Percentiles rank a stretch among this genome's conserved stretches.
Conservation (phyloP, 1,139 yeast species). For the Taphrina communis region DNA sequence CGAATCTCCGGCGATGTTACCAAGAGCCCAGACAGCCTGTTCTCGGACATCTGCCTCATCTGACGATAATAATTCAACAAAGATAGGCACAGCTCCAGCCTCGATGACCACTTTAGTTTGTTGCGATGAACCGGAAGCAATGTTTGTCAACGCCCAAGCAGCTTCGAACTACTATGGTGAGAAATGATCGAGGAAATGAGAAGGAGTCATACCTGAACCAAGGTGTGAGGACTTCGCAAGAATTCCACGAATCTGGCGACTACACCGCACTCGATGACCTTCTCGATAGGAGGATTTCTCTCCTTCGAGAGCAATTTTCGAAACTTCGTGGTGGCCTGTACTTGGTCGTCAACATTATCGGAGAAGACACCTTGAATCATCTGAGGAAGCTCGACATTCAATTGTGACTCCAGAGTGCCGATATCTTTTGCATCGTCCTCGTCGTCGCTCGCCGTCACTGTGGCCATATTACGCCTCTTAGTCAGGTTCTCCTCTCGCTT, state of each 20-base stretch:
- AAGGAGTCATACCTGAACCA: conserved; percentile 62
- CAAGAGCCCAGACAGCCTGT: conserved; percentile 99
- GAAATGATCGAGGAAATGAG: conserved; percentile 2
- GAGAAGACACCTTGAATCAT: conserved; percentile 85
- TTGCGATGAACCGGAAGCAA: conserved; percentile 91
- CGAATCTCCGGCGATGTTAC: conserved; percentile 98
- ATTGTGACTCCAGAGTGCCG: conserved; percentile 44
- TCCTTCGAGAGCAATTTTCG: conserved; percentile 93
- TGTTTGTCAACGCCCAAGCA: conserved; percentile 98
- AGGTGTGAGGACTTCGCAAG: conserved; percentile 76
- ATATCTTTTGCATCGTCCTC: conserved; percentile 56
- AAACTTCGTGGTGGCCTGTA: conserved; percentile 88
- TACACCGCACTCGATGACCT: conserved; percentile 90
- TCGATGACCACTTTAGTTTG: conserved; percentile 92
- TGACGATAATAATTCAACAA: conserved; percentile 80
- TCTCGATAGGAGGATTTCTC: conserved; percentile 95
- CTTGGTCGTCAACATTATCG: conserved; percentile 76
- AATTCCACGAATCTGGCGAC: conserved; percentile 88
- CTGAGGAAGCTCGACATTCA: conserved; percentile 75
- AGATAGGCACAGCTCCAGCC: conserved; percentile 89
- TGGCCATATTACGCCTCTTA: conserved; percentile 74
- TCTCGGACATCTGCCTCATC: conserved; percentile 90
- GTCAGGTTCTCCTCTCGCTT: conserved; percentile 93
- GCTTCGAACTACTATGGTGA: conserved; percentile 67
- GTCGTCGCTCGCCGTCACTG: conserved; percentile 55